Percentiles rank a stretch among this genome's conserved stretches.
These are phyloP conservation scores for Heliosperma pusillum DNA, from an alignment of 148 eudicot species.

Conservation along the genomic window DNA sequence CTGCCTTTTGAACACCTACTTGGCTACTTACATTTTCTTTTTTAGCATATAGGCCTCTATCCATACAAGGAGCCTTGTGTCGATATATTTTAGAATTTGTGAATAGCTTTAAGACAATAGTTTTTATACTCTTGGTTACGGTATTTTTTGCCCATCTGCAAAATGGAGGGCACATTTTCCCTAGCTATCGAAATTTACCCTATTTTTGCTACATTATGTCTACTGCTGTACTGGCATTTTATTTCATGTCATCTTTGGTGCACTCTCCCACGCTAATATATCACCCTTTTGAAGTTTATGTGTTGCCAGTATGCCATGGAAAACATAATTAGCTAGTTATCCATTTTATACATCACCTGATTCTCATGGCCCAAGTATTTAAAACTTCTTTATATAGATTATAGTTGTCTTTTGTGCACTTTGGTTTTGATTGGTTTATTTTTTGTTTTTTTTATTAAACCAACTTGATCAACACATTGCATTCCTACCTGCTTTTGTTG, in stretches of 20 bases:
- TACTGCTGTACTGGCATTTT: neutral
- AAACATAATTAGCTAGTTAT: neutral
- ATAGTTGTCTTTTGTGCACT: slow-evolving; percentile 1
- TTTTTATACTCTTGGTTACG: neutral
- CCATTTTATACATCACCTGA: neutral
- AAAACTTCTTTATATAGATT: neutral
- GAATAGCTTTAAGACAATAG: neutral
- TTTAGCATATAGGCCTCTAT: neutral
- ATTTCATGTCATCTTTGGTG: neutral
- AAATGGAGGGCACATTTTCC: neutral
- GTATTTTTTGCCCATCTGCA: neutral
- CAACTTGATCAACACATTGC: slow-evolving; percentile 6
- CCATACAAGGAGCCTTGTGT: neutral
- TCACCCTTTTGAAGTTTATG: neutral
- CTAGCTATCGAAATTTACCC: neutral
- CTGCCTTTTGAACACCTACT: too few relatives aligned
- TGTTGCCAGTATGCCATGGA: neutral
- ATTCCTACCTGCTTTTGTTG: slow-evolving; percentile 3
- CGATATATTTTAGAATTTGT: neutral
- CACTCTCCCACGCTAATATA: neutral
- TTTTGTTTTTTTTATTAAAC: neutral
- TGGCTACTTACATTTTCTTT: too few relatives aligned
- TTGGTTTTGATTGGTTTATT: slow-evolving; percentile 3
- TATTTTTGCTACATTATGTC: neutral
- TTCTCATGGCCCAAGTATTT: neutral